These are phyloP conservation scores for Ophiostoma himal-ulmi DNA, from an alignment of 2,329 filamentous ascomycete genomes.

Conservation along the genomic window DNA sequence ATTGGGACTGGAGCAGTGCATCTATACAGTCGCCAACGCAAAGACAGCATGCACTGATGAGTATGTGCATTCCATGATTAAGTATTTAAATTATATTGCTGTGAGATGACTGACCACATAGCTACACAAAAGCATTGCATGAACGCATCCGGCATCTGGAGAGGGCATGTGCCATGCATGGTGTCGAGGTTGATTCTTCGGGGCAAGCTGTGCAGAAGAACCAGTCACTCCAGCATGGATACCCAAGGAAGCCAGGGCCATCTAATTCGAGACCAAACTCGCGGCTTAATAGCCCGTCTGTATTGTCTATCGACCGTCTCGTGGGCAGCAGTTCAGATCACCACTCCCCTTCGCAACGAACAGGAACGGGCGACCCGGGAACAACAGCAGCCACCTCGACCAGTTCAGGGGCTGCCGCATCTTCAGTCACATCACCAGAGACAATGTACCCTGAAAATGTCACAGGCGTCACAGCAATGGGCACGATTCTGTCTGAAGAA, in stretches of 20 bases:
- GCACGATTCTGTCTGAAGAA: slow-evolving; percentile 20
- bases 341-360: not conserved
- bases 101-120: not conserved
- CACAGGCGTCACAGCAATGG: slow-evolving; percentile 22
- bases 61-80: slow-evolving; percentile 11
- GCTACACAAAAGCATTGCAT: slow-evolving; percentile 23
- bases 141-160: slow-evolving; percentile 23
- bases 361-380: not conserved
- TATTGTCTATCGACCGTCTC: not conserved
- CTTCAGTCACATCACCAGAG: slow-evolving; percentile 14
- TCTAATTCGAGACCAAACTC: not conserved
- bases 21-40: slow-evolving; percentile 21
- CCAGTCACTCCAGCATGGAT: not conserved
- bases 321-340: not conserved
- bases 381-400: not conserved
- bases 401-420: not conserved
- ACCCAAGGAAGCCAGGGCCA: not conserved
- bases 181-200: slow-evolving; percentile 17
- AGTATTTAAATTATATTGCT: too few species aligned
- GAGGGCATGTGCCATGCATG: slow-evolving; percentile 19
- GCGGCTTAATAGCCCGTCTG: not conserved
- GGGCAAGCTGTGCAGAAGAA: not conserved
- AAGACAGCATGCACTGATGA: slow-evolving; percentile 22
- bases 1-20: slow-evolving; percentile 22
- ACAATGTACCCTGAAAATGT: slow-evolving; percentile 14